phyloP scores from a whole-genome alignment of 2,329 filamentous ascomycete genomes.

The Pseudogymnoascus sp. region DNA sequence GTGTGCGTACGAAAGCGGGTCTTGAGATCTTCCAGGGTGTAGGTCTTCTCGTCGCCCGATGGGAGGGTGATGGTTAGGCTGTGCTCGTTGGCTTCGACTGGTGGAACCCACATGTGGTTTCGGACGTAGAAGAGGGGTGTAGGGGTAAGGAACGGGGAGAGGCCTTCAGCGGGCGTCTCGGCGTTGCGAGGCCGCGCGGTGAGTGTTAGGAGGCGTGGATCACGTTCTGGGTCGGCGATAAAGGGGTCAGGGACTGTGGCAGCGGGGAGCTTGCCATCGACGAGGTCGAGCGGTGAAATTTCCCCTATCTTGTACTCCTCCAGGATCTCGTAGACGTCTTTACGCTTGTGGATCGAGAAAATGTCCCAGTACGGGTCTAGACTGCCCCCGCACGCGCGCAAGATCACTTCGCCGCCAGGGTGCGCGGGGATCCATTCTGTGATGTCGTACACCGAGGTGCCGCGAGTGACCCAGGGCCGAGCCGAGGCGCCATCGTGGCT shows the following conservation, averaged over 20 bases:
- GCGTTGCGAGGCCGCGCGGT: slow-evolving; percentile 54
- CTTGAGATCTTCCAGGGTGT: slow-evolving; percentile 48
- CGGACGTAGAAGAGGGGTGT: slow-evolving; percentile 51
- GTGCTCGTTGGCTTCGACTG: slow-evolving; percentile 35
- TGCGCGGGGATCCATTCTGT: slow-evolving; percentile 60
- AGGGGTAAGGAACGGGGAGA: slow-evolving; percentile 47
- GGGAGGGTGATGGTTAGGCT: slow-evolving; percentile 47
- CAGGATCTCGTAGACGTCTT: slow-evolving; percentile 57
- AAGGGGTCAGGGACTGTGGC: slow-evolving; percentile 55
- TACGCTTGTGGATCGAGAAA: slow-evolving; percentile 59
- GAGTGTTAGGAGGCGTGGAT: slow-evolving; percentile 43
- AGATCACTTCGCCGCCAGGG: slow-evolving; percentile 60
- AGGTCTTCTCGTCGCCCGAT: slow-evolving; percentile 45
- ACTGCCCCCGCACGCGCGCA: slow-evolving; percentile 55
- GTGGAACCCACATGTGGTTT: slow-evolving; percentile 58
- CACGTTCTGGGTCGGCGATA: slow-evolving; percentile 43
- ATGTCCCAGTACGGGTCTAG: slow-evolving; percentile 65
- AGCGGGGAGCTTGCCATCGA: slow-evolving; percentile 46
- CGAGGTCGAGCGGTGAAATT: slow-evolving; percentile 50
- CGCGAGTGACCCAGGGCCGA: slow-evolving; percentile 56
- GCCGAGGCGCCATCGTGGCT: slow-evolving; percentile 45
- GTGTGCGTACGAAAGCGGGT: slow-evolving; percentile 42
- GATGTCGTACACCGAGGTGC: slow-evolving; percentile 61
- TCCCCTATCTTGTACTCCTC: slow-evolving; percentile 57
- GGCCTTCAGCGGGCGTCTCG: slow-evolving; percentile 45